phyloP scores from a whole-genome alignment of 2,329 filamentous ascomycete species.

The Lasiodiplodia gonubiensis region DNA sequence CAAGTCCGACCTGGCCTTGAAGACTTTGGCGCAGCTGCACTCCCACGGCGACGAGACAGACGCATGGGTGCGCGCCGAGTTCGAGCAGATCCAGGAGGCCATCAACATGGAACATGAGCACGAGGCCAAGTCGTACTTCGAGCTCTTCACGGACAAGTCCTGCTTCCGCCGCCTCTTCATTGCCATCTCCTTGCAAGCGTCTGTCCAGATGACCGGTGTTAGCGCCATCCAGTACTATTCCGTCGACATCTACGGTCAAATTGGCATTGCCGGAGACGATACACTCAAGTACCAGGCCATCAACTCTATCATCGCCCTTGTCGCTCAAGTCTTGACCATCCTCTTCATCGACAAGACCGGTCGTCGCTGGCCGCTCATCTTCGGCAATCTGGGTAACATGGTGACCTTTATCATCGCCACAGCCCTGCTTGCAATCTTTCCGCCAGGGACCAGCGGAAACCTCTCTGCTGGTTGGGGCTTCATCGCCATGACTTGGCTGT shows the following conservation, averaged over 20 bases:
- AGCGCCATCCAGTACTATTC: constrained; percentile 74
- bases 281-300: constrained; percentile 79
- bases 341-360: constrained; percentile 72
- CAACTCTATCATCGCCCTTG: constrained; percentile 71
- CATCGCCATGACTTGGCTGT: constrained; percentile 78
- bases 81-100: constrained; percentile 70
- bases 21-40: constrained; percentile 72
- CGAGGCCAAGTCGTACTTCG: constrained; percentile 71
- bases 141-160: constrained; percentile 70
- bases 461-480: constrained; percentile 71
- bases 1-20: constrained; percentile 67
- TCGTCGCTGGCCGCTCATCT: constrained; percentile 73
- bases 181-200: constrained; percentile 71
- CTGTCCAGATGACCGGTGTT: constrained; percentile 75
- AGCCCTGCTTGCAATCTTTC: constrained; percentile 63
- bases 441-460: constrained; percentile 60
- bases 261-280: constrained; percentile 68
- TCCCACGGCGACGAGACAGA: constrained; percentile 70
- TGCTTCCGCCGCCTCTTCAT: constrained; percentile 75
- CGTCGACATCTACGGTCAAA: constrained; percentile 69
- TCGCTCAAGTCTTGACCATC: constrained; percentile 73
- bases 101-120: constrained; percentile 71
- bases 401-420: constrained; percentile 74
- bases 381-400: constrained; percentile 73
- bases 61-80: constrained; percentile 74